These are phyloP conservation scores for Umbelopsis sp. DNA, from an alignment of 371 early-diverging fungal genomes.

Conservation along the genomic window DNA sequence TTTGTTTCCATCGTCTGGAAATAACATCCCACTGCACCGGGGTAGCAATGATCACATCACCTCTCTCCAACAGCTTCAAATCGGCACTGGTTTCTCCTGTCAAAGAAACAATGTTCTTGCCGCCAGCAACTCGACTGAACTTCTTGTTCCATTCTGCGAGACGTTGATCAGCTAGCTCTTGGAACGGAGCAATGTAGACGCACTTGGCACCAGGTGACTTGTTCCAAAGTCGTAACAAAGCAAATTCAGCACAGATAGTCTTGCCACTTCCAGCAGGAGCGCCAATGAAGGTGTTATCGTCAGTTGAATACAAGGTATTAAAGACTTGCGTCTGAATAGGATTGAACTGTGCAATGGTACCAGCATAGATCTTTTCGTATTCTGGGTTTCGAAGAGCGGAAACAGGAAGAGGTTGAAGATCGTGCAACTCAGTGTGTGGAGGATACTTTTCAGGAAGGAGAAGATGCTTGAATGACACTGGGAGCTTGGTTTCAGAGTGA, in stretches of 20 bases:
- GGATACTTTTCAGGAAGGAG: constrained; percentile 91
- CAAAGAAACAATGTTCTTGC: constrained; percentile 83
- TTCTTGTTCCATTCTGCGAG: constrained; percentile 79
- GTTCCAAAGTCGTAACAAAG: constrained; percentile 85
- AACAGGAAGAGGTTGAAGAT: constrained; percentile 89
- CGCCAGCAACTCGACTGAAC: constrained; percentile 69
- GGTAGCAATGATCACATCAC: constrained; percentile 92
- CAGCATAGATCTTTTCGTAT: constrained; percentile 69
- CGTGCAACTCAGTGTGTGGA: constrained; percentile 93
- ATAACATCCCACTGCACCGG: constrained; percentile 99
- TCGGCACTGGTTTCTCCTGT: constrained; percentile 97
- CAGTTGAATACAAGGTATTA: constrained; percentile 86
- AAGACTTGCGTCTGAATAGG: constrained; percentile 97
- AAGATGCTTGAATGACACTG: constrained; percentile 92
- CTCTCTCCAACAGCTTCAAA: constrained; percentile 81
- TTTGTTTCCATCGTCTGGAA: constrained; percentile 93
- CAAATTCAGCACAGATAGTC: constrained; percentile 96
- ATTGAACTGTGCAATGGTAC: constrained; percentile 82
- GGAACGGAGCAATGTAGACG: constrained; percentile 94
- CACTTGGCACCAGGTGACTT: constrained; percentile 64
- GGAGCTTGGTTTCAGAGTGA: constrained; percentile 84
- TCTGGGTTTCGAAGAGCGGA: constrained; percentile 76
- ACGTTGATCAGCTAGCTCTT: constrained; percentile 83
- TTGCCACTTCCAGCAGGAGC: constrained; percentile 98
- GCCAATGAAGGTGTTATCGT: constrained; percentile 93